Conservation (phyloP, 2,329 filamentous ascomycete species). For the Penicillium sumatraense region DNA sequence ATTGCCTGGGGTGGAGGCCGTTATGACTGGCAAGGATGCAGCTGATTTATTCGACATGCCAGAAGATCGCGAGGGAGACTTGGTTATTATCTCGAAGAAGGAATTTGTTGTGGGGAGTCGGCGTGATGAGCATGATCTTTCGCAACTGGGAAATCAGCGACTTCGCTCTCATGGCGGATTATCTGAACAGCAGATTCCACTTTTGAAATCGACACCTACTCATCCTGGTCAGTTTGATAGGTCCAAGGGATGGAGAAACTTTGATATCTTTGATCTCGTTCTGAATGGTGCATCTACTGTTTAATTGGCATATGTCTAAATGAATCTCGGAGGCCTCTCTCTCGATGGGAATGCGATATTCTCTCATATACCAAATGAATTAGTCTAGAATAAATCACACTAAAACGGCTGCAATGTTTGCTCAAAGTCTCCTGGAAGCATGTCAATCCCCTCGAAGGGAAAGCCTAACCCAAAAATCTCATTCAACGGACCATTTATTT, state of each 20-base stretch:
- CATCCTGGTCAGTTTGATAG: constrained; percentile 25
- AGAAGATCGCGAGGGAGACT: constrained; percentile 45
- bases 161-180: constrained; percentile 44
- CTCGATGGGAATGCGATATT: too few species aligned
- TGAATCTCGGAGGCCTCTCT: too few species aligned
- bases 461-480: neutral
- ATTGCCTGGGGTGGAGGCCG: constrained; percentile 39
- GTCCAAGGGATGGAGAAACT: constrained; percentile 22
- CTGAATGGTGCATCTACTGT: too few species aligned
- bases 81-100: constrained; percentile 43
- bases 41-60: constrained; percentile 44
- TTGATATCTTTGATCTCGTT: constrained; percentile 9
- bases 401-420: neutral
- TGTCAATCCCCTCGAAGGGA: neutral
- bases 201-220: neutral
- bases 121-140: constrained; percentile 20
- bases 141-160: constrained; percentile 9
- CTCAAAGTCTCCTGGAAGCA: neutral
- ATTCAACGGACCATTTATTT: neutral
- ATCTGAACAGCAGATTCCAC: constrained; percentile 6
- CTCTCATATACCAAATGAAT: neutral
- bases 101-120: constrained; percentile 42
- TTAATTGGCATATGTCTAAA: too few species aligned
- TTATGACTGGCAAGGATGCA: constrained; percentile 36
- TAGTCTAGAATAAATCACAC: too few species aligned